These are phyloP conservation scores for Amanita phalloides DNA, from an alignment of 768 basidiomycete genomes.

Conservation along the genomic window DNA sequence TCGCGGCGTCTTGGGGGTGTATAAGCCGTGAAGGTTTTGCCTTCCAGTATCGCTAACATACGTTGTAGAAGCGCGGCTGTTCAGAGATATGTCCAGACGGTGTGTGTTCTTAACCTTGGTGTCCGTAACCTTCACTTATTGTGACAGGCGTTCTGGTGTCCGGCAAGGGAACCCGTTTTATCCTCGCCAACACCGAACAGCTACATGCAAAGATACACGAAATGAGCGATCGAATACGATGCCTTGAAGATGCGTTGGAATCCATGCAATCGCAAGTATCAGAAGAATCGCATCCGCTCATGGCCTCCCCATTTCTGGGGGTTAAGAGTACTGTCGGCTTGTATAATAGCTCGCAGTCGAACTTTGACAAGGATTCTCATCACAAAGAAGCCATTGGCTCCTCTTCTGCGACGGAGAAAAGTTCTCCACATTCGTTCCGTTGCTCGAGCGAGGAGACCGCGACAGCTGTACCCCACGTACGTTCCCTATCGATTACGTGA, in stretches of 20 bases:
- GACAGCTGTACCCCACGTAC: conserved; percentile 4
- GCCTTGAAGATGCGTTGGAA: conserved; percentile 47
- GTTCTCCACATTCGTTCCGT: conserved; percentile 11
- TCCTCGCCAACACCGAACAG: conserved; percentile 58
- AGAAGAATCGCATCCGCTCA: conserved; percentile 35
- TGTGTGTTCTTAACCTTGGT: conserved; percentile 12
- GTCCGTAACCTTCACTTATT: conserved; percentile 2
- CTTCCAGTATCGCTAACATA: neutral
- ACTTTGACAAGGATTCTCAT: conserved; percentile 2
- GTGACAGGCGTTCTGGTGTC: conserved; percentile 48
- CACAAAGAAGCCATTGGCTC: neutral
- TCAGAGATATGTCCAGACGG: conserved; percentile 60
- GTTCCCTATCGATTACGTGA: neutral
- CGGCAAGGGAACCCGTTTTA: conserved; percentile 57
- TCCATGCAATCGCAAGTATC: conserved; percentile 17
- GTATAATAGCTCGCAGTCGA: conserved; percentile 25
- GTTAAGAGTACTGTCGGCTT: conserved; percentile 49
- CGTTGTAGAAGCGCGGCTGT: conserved; percentile 45
- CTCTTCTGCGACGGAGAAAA: neutral
- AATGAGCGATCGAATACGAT: conserved; percentile 56
- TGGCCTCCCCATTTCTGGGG: conserved; percentile 34
- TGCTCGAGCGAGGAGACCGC: conserved; percentile 21
- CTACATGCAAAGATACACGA: conserved; percentile 54
- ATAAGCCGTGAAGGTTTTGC: neutral
- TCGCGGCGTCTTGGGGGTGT: neutral